These are phyloP conservation scores for Nitzschia sp. DNA, from an alignment of 108 stramenopile species.

Conservation along the genomic window DNA sequence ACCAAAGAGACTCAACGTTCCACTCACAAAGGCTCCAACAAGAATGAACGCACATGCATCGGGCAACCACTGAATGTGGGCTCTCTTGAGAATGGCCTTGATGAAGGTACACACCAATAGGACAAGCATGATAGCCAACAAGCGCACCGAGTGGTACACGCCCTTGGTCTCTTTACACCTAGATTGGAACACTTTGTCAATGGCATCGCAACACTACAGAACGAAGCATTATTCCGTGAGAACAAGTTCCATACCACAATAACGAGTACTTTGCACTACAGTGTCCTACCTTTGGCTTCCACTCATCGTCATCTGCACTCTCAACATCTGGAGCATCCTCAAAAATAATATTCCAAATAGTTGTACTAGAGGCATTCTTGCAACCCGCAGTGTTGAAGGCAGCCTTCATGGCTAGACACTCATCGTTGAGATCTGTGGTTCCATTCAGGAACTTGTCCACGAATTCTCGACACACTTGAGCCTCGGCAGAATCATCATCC, in stretches of 20 bases:
- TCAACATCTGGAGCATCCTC: constrained; percentile 7
- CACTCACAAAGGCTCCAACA: constrained; percentile 56
- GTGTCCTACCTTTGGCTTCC: not conserved
- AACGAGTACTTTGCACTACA: not conserved
- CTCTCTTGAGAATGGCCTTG: constrained; percentile 57
- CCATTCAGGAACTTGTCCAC: constrained; percentile 75
- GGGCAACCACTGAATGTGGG: constrained; percentile 63
- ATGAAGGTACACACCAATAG: constrained; percentile 70
- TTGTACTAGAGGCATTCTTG: constrained; percentile 23
- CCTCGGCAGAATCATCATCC: constrained; percentile 40
- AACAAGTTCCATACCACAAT: not conserved
- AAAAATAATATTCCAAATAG: constrained; percentile 1
- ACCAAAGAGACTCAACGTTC: constrained; percentile 32
- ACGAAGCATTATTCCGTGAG: not conserved
- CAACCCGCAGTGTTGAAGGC: constrained; percentile 75
- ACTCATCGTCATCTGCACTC: not conserved
- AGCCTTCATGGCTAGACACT: constrained; percentile 77
- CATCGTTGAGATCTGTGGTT: constrained; percentile 79
- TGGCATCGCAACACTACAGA: constrained; percentile 50
- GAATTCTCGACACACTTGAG: constrained; percentile 65
- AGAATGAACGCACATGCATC: constrained; percentile 83
- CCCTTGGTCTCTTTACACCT: constrained; percentile 40
- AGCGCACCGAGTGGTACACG: constrained; percentile 45
- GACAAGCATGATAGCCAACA: constrained; percentile 72
- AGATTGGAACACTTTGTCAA: constrained; percentile 53